Conservation (phyloP, 2,329 filamentous ascomycete genomes). For the Hypoxylon sp. region DNA sequence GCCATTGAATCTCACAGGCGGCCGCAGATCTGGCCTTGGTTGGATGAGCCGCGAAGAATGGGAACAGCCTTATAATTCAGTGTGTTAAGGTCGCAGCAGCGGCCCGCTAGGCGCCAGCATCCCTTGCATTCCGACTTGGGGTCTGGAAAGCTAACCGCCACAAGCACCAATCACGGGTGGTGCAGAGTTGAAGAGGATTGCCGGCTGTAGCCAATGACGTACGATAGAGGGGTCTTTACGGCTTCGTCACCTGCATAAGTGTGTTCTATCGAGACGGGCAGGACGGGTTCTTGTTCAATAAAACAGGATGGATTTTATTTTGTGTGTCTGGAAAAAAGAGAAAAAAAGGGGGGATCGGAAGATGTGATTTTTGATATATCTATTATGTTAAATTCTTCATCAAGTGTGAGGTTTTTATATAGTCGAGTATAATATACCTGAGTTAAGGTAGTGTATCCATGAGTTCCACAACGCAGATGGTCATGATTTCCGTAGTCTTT, state of each 20-base stretch:
- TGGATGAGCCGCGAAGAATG: constrained; percentile 28
- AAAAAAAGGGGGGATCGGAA: not conserved
- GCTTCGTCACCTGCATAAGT: constrained; percentile 38
- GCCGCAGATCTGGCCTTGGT: constrained; percentile 41
- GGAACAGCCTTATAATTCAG: constrained; percentile 27
- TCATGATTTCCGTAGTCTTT: not conserved
- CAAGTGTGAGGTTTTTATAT: no score
- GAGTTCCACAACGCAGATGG: no score
- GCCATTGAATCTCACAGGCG: constrained; percentile 36
- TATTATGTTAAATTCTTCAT: no score
- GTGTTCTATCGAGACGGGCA: constrained; percentile 15
- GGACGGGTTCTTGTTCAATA: constrained; percentile 8
- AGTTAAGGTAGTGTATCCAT: no score
- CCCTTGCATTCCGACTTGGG: constrained; percentile 24
- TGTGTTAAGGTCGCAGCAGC: constrained; percentile 31
- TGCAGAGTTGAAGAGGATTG: constrained; percentile 18
- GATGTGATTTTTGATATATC: no score
- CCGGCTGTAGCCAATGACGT: constrained; percentile 34
- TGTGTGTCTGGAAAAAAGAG: constrained; percentile 4
- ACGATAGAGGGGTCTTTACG: constrained; percentile 27
- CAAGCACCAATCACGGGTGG: constrained; percentile 22
- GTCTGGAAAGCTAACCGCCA: constrained; percentile 25
- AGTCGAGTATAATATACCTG: no score
- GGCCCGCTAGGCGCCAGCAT: constrained; percentile 33
- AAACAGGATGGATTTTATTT: no score